phyloP scores from a whole-genome alignment of 108 stramenopile species.

The Skeletonema costatum region DNA sequence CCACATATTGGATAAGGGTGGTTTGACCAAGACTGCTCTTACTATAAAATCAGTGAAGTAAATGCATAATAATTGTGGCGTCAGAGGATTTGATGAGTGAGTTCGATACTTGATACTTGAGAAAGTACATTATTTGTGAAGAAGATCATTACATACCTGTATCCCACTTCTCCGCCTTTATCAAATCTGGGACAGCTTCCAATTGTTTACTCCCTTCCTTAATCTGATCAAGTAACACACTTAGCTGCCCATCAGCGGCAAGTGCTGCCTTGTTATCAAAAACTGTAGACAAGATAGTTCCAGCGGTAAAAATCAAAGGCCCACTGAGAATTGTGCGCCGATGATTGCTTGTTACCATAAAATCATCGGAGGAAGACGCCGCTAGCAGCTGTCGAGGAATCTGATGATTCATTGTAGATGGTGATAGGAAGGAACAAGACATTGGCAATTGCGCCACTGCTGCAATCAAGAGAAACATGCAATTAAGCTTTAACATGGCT shows the following conservation, averaged over 20 bases:
- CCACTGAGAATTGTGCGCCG: not conserved
- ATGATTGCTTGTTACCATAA: not conserved
- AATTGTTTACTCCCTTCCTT: slow-evolving; percentile 61
- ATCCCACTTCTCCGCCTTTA: slow-evolving; percentile 86
- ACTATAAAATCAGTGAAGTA: slow-evolving; percentile 15
- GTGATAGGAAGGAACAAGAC: not conserved
- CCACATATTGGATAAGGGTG: slow-evolving; percentile 69
- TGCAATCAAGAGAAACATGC: not conserved
- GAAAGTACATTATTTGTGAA: not conserved
- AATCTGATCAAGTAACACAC: slow-evolving; percentile 25
- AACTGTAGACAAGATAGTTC: not conserved
- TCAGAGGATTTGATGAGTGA: not conserved
- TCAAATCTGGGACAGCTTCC: slow-evolving; percentile 62
- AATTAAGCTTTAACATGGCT: not conserved
- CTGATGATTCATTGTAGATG: not conserved
- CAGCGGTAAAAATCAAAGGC: not conserved
- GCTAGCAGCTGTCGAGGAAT: not conserved
- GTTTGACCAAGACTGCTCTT: slow-evolving; percentile 63
- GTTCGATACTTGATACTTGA: not conserved
- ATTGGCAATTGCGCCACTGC: not conserved
- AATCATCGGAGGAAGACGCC: not conserved
- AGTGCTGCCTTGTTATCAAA: not conserved
- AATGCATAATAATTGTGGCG: not conserved
- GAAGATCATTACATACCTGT: slow-evolving; percentile 18
- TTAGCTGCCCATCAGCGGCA: slow-evolving; percentile 22